Conservation (phyloP, 192 early-diverging fungal genomes). For the Podila epicladia region DNA sequence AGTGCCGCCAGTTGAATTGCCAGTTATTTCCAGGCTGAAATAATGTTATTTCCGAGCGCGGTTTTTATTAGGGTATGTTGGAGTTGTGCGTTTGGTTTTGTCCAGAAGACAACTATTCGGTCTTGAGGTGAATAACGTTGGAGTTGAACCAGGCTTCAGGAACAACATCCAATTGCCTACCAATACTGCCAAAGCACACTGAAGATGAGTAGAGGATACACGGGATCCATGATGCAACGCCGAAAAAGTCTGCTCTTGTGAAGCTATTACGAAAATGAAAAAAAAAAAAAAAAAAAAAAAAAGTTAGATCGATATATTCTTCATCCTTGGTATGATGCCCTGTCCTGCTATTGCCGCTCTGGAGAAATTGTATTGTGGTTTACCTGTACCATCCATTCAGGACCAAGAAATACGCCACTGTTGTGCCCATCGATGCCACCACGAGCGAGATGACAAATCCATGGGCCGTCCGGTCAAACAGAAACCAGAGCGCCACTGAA, state of each 20-base stretch:
- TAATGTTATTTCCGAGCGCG: no score
- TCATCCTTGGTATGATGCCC: not conserved
- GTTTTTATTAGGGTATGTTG: constrained; percentile 1
- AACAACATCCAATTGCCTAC: constrained; percentile 64
- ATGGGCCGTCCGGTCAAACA: constrained; percentile 76
- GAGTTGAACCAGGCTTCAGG: constrained; percentile 49
- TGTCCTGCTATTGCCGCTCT: no score
- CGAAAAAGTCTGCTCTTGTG: constrained; percentile 72
- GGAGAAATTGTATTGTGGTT: no score
- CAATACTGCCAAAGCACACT: constrained; percentile 76
- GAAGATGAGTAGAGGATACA: constrained; percentile 59
- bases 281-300: no score
- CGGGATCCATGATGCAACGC: constrained; percentile 74
- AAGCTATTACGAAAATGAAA: constrained; percentile 54
- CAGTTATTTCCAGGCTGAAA: no score
- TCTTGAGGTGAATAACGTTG: constrained; percentile 8
- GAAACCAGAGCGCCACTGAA: constrained; percentile 71
- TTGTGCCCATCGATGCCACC: constrained; percentile 66
- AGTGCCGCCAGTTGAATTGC: no score
- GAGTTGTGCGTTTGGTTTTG: not conserved
- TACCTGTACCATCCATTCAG: constrained; percentile 72
- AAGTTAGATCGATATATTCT: not conserved
- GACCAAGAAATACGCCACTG: constrained; percentile 66
- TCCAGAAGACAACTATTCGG: constrained; percentile 1
- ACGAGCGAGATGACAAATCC: constrained; percentile 67